phyloP scores from a whole-genome alignment of 108 stramenopile species.

The Cyclostephanos invisitatus region DNA sequence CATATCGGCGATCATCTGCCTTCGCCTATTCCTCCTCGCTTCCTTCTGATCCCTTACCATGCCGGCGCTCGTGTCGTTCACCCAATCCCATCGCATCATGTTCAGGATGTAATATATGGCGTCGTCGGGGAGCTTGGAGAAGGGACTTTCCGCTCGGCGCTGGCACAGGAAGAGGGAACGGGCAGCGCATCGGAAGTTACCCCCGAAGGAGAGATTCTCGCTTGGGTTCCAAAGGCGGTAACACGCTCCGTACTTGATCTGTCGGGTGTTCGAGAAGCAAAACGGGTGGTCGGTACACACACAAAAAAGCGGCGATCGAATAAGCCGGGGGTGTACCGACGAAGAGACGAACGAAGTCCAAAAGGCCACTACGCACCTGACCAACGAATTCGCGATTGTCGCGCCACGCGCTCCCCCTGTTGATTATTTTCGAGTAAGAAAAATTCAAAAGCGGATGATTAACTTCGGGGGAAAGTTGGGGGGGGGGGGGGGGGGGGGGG shows the following conservation, averaged over 20 bases:
- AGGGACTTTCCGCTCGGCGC: conserved; percentile 64
- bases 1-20: conserved; percentile 31
- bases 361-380: background rate
- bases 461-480: no score
- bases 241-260: conserved; percentile 73
- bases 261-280: no score
- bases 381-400: conserved; percentile 86
- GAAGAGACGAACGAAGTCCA: no score
- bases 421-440: background rate
- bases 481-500: no score
- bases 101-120: conserved; percentile 88
- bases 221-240: conserved; percentile 84
- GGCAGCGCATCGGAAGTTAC: conserved; percentile 54
- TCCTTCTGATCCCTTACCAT: conserved; percentile 54
- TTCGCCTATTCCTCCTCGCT: conserved; percentile 33
- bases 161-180: conserved; percentile 69
- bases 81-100: conserved; percentile 90
- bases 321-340: no score
- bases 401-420: conserved; percentile 87
- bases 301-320: no score
- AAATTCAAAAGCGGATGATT: background rate
- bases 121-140: conserved; percentile 74
- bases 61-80: conserved; percentile 53
- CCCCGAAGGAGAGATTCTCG: conserved; percentile 59
- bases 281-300: no score